These are phyloP conservation scores for Dictyostelium brefeldianum DNA, from an alignment of 78 protist species.

Conservation along the genomic window DNA sequence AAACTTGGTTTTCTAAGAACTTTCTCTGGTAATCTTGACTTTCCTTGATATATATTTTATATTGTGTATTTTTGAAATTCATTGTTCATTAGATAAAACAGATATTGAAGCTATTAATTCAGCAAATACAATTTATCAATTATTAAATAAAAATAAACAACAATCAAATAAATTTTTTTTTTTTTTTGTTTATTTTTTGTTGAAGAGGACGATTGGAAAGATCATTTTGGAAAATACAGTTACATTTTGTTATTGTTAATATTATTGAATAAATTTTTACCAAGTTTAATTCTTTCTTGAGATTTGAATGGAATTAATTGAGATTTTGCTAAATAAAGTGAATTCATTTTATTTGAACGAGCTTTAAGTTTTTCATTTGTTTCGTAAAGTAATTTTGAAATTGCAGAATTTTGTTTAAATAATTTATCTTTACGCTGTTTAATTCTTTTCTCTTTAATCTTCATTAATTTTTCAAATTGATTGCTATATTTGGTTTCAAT, in stretches of 20 bases:
- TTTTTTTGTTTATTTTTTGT: too few species aligned
- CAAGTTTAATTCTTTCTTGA: conserved; percentile 64
- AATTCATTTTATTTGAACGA: conserved; percentile 53
- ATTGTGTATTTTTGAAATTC: too few species aligned
- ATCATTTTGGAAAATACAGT: too few species aligned
- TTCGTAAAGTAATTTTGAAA: conserved; percentile 45
- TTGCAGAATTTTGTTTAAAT: conserved; percentile 19
- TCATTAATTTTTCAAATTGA: conserved; percentile 45
- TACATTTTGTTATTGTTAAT: too few species aligned
- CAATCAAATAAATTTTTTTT: too few species aligned
- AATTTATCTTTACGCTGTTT: conserved; percentile 56
- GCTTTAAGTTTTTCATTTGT: conserved; percentile 41
- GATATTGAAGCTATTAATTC: background rate
- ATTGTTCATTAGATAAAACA: conserved; percentile 59
- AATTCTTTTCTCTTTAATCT: conserved; percentile 64
- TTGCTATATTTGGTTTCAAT: conserved; percentile 38
- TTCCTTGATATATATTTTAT: too few species aligned
- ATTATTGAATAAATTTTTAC: background rate
- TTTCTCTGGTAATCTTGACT: too few species aligned
- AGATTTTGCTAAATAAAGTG: conserved; percentile 32
- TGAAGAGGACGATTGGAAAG: too few species aligned
- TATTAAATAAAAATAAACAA: too few species aligned
- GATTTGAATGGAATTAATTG: conserved; percentile 52
- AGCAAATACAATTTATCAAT: background rate
- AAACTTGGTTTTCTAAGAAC: too few species aligned